phyloP scores from a whole-genome alignment of 441 rosid species.

The Flueggea neowawraea region DNA sequence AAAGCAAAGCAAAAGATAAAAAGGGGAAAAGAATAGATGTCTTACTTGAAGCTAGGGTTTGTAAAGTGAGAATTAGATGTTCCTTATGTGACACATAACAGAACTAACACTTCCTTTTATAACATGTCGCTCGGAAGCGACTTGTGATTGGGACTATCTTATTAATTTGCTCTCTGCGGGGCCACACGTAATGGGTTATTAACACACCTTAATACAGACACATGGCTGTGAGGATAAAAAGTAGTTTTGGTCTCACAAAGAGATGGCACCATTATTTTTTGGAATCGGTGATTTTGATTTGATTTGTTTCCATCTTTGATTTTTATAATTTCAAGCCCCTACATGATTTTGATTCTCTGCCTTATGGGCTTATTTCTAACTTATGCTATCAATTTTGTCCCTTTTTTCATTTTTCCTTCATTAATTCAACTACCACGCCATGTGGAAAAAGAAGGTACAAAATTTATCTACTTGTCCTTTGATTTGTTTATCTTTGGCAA shows the following conservation, averaged over 20 bases:
- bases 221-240: conserved; percentile 26
- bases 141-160: conserved; percentile 32
- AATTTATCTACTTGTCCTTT: too few relatives aligned
- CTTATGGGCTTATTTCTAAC: conserved; percentile 2
- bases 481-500: too few relatives aligned
- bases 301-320: conserved; percentile 20
- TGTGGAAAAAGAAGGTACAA: too few relatives aligned
- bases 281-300: conserved; percentile 27
- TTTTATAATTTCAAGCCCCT: not conserved
- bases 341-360: not conserved
- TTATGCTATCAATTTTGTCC: not conserved
- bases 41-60: not conserved
- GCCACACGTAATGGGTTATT: conserved; percentile 15
- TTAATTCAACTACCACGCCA: too few relatives aligned
- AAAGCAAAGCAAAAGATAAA: not conserved
- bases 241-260: conserved; percentile 41
- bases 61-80: not conserved
- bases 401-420: too few relatives aligned
- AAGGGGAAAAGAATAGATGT: not conserved
- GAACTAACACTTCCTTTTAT: not conserved
- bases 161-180: conserved; percentile 14
- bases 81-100: conserved; percentile 3
- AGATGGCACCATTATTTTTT: conserved; percentile 39
- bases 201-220: conserved; percentile 28
- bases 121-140: conserved; percentile 17